Percentiles rank a stretch among this genome's conserved stretches.
phyloP scores from a whole-genome alignment of 1,139 yeast species.

The Citeromyces siamensis region DNA sequence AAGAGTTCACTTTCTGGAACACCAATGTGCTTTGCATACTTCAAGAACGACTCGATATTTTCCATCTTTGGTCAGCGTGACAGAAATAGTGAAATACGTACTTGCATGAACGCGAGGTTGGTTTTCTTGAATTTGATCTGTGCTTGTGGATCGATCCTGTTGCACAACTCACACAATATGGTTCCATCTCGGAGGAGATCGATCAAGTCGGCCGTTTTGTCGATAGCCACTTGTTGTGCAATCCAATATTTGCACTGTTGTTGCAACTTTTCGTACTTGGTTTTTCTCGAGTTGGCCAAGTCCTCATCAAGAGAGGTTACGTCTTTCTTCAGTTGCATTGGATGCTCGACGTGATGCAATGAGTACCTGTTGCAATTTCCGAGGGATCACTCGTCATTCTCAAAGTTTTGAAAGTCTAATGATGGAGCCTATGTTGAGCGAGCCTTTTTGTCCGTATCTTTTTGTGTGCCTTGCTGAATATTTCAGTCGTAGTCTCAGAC shows the following conservation, averaged over 20 bases:
- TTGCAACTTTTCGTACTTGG: slow-evolving; percentile 32
- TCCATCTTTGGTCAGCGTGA: slow-evolving; percentile 39
- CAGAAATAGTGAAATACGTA: slow-evolving; percentile 7
- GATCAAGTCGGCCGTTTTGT: slow-evolving; percentile 24
- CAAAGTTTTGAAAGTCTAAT: too few relatives aligned
- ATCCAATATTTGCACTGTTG: slow-evolving; percentile 5
- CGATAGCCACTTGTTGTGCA: slow-evolving; percentile 1
- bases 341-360: too few relatives aligned
- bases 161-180: slow-evolving; percentile 38
- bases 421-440: too few relatives aligned
- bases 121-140: slow-evolving; percentile 42
- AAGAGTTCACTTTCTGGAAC: slow-evolving; percentile 78
- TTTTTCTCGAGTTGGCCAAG: slow-evolving; percentile 28
- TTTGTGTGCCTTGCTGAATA: too few relatives aligned
- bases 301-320: slow-evolving; percentile 51
- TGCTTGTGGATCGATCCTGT: slow-evolving; percentile 24
- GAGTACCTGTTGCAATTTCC: too few relatives aligned
- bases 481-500: too few relatives aligned
- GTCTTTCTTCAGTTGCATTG: slow-evolving; percentile 12
- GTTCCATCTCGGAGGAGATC: slow-evolving; percentile 55
- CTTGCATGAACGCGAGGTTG: slow-evolving; percentile 70
- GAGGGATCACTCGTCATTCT: too few relatives aligned
- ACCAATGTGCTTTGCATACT: slow-evolving; percentile 47
- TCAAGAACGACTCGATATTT: slow-evolving; percentile 62
- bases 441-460: too few relatives aligned